phyloP scores from a whole-genome alignment of 495 filamentous ascomycete species.

The Margaritispora aquatica region DNA sequence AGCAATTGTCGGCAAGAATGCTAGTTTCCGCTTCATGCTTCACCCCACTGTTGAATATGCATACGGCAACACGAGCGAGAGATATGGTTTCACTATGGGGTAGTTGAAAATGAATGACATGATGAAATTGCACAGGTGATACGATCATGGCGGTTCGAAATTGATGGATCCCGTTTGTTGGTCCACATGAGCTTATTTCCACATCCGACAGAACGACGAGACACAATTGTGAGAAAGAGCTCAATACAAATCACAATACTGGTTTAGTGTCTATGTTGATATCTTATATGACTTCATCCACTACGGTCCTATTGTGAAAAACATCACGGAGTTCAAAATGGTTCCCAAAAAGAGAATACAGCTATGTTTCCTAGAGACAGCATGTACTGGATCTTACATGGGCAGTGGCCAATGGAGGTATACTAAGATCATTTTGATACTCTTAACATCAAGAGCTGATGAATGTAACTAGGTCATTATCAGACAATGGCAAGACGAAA shows the following conservation, averaged over 20 bases:
- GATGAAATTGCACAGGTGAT: too few species aligned
- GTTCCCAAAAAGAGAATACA: conserved; percentile 2
- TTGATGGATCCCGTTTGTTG: too few species aligned
- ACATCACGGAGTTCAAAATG: not conserved
- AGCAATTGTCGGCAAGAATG: not conserved
- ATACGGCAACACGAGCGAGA: too few species aligned
- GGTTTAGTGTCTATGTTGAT: too few species aligned
- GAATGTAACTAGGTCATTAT: conserved; percentile 33
- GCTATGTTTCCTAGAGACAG: conserved; percentile 5
- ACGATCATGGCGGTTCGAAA: too few species aligned
- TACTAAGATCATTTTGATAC: not conserved
- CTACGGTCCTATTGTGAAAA: too few species aligned
- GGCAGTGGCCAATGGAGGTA: conserved; percentile 4
- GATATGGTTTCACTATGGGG: too few species aligned
- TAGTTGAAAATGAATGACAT: too few species aligned
- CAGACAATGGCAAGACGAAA: conserved; percentile 6
- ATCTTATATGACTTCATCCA: too few species aligned
- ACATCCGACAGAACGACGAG: not conserved
- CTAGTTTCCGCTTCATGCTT: not conserved
- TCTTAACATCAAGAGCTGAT: conserved; percentile 8
- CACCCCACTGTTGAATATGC: not conserved
- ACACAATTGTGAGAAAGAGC: not conserved
- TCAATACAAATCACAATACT: too few species aligned
- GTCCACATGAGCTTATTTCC: not conserved
- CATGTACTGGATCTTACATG: conserved; percentile 3